phyloP scores from a whole-genome alignment of 176 grass and related monocot genomes.

The Triticum timopheevii region DNA sequence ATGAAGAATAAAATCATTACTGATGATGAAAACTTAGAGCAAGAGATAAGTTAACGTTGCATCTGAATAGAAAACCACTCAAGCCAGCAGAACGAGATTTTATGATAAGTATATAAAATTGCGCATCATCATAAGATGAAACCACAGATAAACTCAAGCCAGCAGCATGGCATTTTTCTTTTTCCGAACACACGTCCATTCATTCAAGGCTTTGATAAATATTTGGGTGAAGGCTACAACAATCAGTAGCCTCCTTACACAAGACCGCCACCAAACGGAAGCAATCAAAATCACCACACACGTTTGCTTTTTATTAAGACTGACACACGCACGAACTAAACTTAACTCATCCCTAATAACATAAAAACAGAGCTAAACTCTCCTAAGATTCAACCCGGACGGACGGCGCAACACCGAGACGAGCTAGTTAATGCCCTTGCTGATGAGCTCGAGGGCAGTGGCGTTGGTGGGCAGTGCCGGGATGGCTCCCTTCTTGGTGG shows the following conservation, averaged over 20 bases:
- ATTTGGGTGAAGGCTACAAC: not conserved
- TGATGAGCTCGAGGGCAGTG: slow-evolving; percentile 42
- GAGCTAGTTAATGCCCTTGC: slow-evolving; percentile 46
- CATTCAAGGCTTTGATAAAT: not conserved
- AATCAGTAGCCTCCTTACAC: not conserved
- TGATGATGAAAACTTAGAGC: too few relatives aligned
- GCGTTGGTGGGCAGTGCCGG: slow-evolving; percentile 67
- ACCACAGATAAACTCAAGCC: too few relatives aligned
- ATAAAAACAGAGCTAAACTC: not conserved
- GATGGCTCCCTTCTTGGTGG: slow-evolving; percentile 86
- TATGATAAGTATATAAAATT: too few relatives aligned
- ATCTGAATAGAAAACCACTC: too few relatives aligned
- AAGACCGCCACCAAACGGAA: too few relatives aligned
- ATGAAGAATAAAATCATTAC: too few relatives aligned
- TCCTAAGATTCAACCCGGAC: not conserved
- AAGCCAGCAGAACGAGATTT: too few relatives aligned
- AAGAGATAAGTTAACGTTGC: too few relatives aligned
- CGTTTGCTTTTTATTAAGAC: slow-evolving; percentile 14
- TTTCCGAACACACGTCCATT: not conserved
- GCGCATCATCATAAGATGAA: too few relatives aligned
- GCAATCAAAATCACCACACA: not conserved
- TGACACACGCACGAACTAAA: slow-evolving; percentile 2
- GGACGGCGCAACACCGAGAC: not conserved
- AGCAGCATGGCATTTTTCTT: too few relatives aligned
- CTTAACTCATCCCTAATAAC: not conserved